Percentiles rank a stretch among this genome's conserved stretches.
Evolutionary conservation across 441 rosid genomes (phyloP).

Genomic region (Erodium chrysanthum): DNA sequence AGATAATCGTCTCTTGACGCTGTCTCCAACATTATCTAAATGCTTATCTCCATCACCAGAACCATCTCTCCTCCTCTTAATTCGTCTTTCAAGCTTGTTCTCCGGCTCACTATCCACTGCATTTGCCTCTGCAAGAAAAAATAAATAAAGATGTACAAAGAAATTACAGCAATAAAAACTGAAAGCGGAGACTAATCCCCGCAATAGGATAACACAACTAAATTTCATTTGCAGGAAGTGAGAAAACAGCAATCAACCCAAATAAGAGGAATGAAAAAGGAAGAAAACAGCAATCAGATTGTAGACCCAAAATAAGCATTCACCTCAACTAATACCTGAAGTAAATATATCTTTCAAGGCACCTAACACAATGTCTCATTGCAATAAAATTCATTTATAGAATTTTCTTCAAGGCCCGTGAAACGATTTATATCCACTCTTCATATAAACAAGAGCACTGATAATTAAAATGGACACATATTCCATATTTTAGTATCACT

Average conservation of each 20-base stretch:
- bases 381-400: not conserved
- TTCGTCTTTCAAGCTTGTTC: conserved; percentile 45
- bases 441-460: not conserved
- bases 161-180: not conserved
- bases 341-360: not conserved
- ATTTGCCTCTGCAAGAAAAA: conserved; percentile 39
- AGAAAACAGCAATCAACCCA: not conserved
- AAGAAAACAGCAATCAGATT: not conserved
- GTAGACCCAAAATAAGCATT: not conserved
- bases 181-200: too few relatives aligned
- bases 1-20: conserved; percentile 30
- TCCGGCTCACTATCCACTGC: conserved; percentile 44
- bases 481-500: not conserved
- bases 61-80: conserved; percentile 57
- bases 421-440: not conserved
- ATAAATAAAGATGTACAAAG: conserved; percentile 11
- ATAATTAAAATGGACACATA: not conserved
- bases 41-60: conserved; percentile 49
- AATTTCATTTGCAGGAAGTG: too few relatives aligned
- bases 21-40: conserved; percentile 44
- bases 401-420: too few relatives aligned
- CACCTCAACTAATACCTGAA: not conserved
- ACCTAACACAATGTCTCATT: not conserved
- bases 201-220: too few relatives aligned
- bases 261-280: not conserved